Evolutionary conservation across 495 filamentous ascomycete genomes (phyloP).

Genomic region (Emericellopsis terricola): DNA sequence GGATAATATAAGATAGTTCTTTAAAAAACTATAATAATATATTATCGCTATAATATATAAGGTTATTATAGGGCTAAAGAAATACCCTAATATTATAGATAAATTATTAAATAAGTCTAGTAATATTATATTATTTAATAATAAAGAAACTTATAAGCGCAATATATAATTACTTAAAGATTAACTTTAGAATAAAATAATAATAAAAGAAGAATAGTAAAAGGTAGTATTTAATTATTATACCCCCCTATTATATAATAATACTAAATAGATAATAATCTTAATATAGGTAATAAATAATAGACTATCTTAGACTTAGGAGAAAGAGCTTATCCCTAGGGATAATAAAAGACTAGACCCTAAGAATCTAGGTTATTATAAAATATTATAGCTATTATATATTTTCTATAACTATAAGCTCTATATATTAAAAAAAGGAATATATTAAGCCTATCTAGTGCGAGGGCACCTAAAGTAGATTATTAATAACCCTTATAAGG

Average conservation of each 20-base stretch:
- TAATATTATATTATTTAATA: not conserved
- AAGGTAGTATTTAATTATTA: not conserved
- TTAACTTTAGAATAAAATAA: not conserved
- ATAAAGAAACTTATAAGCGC: not conserved
- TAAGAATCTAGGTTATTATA: too few relatives aligned
- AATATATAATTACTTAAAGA: not conserved
- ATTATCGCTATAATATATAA: too few relatives aligned
- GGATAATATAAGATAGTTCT: too few relatives aligned
- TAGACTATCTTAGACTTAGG: not conserved
- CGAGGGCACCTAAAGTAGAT: too few relatives aligned
- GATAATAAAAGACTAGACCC: too few relatives aligned
- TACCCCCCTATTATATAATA: not conserved
- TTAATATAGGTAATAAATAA: not conserved
- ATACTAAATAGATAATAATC: not conserved
- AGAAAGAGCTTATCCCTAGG: not conserved
- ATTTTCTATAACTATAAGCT: too few relatives aligned
- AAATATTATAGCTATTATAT: too few relatives aligned
- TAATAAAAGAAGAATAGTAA: not conserved
- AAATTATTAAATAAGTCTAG: not conserved
- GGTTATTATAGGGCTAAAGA: too few relatives aligned
- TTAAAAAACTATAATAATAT: too few relatives aligned
- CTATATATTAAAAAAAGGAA: too few relatives aligned
- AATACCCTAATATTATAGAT: not conserved
- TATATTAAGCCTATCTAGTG: too few relatives aligned
- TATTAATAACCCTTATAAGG: too few relatives aligned